Base-by-base conservation (phyloP, 2,329 filamentous ascomycete species). In the Paecilomyces dactylethromorphus region DNA sequence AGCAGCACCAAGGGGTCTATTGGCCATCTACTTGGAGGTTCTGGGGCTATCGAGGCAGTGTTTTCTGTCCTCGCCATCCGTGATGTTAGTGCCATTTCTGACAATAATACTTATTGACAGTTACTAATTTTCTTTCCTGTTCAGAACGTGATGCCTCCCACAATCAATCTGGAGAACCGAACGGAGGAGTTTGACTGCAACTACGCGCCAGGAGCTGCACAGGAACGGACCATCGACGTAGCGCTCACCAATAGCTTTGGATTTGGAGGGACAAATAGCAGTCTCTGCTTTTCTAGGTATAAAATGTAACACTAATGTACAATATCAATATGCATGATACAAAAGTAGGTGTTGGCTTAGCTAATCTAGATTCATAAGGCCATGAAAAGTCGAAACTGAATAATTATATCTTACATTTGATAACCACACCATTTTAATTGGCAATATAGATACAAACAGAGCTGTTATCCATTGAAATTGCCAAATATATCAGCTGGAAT, bases 231-330 rank as follows among this genome's bases (percentile, higher is more conserved):
- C 2, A 84, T 97, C 11, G 78, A 85, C 59, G 87, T 93, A 22
- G 90, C 90, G 4, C 68, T 99, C 59, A 94, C 91, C 3, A 99
- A 99, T 69, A 97, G 93, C 71, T 99, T 99, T 76, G 94, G 94
- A 0, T 99, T 99, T 77, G 94, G 94, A 11, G 94, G 94, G 15
- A 97, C 93, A 1, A 99, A 99, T 77, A 92, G 93, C 50, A 92
- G 87, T 57, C 78, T 99, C 39, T 92, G 92, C 56, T 93, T 97
- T 67, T 66, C 71, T 4, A 69, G 65, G 56, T 66, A 66, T 56
- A 57, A 55, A 57, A 54, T 60, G 56, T 63, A 51, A 45, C n/a
- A 45, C 21, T 45, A 10, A 50, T 59, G 53, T 53, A 53, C 22
- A 32, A 54, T 55, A 51, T 29, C n/a, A n/a, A 26, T 13, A 32